A percentile compares a stretch with the other conserved stretches of the same genome.
These are phyloP conservation scores for Arthrobotrys sphaeroides DNA, from an alignment of 2,329 filamentous ascomycete genomes.

Conservation along the genomic window DNA sequence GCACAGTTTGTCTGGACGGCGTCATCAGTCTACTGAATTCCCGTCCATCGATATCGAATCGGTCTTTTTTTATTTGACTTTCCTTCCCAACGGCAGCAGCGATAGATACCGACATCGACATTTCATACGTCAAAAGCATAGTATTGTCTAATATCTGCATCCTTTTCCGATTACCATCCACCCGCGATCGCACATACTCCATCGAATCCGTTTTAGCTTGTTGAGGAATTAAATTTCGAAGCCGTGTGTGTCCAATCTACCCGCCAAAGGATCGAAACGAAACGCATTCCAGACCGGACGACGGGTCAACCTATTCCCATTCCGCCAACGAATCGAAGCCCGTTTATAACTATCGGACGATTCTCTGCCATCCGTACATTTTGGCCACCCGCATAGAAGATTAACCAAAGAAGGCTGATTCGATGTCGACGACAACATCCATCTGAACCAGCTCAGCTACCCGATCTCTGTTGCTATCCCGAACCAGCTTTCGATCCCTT, in stretches of 20 bases:
- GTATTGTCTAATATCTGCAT: conserved; percentile 13
- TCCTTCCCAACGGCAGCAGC: not conserved
- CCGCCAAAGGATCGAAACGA: conserved; percentile 48
- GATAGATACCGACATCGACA: not conserved
- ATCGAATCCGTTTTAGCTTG: not conserved
- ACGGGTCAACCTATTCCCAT: conserved; percentile 10
- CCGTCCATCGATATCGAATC: conserved; percentile 27
- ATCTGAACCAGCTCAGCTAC: conserved; percentile 17
- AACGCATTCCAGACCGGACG: conserved; percentile 40
- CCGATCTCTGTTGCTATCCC: not conserved
- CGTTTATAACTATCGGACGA: no score
- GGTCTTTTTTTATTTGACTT: no score
- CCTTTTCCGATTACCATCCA: not conserved
- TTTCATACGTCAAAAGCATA: no score
- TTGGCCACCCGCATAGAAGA: not conserved
- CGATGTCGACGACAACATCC: conserved; percentile 32
- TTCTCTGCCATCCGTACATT: conserved; percentile 2
- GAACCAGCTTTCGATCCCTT: not conserved
- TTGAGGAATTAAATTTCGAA: not conserved
- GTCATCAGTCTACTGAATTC: conserved; percentile 4
- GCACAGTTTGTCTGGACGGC: conserved; percentile 34
- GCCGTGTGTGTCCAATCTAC: not conserved
- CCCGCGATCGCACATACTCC: not conserved
- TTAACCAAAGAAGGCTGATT: no score
- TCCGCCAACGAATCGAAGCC: conserved; percentile 6